Percentiles rank a stretch among this genome's conserved stretches.
These are phyloP conservation scores for Begonia peltatifolia DNA, from an alignment of 306 rosid species.

Conservation along the genomic window DNA sequence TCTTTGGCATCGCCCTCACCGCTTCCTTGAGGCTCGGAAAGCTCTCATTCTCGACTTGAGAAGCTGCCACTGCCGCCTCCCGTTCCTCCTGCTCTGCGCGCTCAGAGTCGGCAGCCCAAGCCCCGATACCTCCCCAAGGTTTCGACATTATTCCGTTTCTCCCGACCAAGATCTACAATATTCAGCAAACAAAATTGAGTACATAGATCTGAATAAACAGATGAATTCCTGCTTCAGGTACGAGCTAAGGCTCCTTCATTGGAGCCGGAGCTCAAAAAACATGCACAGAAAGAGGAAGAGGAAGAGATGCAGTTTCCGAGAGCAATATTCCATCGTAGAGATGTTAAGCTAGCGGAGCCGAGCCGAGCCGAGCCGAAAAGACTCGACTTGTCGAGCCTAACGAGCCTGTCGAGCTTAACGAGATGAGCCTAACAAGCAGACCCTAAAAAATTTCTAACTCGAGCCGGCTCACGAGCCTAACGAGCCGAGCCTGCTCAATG, in stretches of 20 bases:
- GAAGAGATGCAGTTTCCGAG: too few species aligned
- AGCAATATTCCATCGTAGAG: too few species aligned
- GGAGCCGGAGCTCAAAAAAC: conserved; percentile 70
- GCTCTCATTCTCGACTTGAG: conserved; percentile 28
- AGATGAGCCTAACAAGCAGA: too few species aligned
- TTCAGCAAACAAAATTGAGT: conserved; percentile 1
- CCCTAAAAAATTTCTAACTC: too few species aligned
- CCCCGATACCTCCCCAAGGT: conserved; percentile 73
- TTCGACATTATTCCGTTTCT: conserved; percentile 36
- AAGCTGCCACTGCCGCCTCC: conserved; percentile 21
- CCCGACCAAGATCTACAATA: conserved; percentile 26
- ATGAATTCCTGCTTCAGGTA: background rate
- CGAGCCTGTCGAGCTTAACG: too few species aligned
- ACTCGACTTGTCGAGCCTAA: too few species aligned
- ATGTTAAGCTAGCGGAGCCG: too few species aligned
- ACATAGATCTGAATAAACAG: background rate
- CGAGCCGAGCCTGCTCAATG: too few species aligned
- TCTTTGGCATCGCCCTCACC: conserved; percentile 46
- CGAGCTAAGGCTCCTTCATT: conserved; percentile 52
- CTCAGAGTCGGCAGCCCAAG: conserved; percentile 96
- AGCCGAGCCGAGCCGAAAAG: too few species aligned
- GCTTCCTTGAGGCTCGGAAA: conserved; percentile 82
- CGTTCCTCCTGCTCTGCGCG: conserved; percentile 79
- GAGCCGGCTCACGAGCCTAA: too few species aligned
- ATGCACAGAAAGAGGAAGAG: conserved; percentile 12